Evolutionary conservation across 2,329 filamentous ascomycete genomes (phyloP).

Genomic region (Aspergillus sp.): DNA sequence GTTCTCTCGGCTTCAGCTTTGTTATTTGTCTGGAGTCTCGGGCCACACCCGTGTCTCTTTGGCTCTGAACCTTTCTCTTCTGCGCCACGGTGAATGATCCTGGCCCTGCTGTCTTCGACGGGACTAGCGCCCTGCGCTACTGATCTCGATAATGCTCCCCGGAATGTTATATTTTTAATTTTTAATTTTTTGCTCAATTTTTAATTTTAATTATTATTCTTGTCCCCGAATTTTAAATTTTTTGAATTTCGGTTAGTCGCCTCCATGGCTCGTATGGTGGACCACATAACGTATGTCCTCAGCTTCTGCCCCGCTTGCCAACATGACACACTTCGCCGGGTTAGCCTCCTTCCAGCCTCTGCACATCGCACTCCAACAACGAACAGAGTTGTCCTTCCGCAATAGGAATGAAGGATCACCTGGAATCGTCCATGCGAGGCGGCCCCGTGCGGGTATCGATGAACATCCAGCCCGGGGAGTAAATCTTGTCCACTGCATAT

Average conservation of each 20-base stretch:
- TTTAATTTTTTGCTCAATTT: neutral
- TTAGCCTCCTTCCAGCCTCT: slow-evolving; percentile 9
- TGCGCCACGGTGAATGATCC: too few species aligned
- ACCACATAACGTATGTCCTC: neutral
- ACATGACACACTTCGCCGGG: slow-evolving; percentile 8
- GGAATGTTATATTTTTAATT: slow-evolving; percentile 12
- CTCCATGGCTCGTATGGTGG: slow-evolving; percentile 1
- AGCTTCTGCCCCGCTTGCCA: slow-evolving; percentile 18
- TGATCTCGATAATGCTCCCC: slow-evolving; percentile 1
- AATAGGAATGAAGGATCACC: neutral
- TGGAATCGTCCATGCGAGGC: neutral
- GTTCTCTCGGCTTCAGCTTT: too few species aligned
- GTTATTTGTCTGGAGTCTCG: too few species aligned
- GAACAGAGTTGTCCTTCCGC: neutral
- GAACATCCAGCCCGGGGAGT: neutral
- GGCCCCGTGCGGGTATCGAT: neutral
- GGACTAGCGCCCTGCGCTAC: slow-evolving; percentile 7
- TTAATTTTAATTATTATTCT: slow-evolving; percentile 1
- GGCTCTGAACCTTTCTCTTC: too few species aligned
- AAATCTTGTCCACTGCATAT: neutral
- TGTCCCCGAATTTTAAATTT: neutral
- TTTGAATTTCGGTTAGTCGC: neutral
- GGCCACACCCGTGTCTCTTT: too few species aligned
- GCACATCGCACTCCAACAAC: neutral
- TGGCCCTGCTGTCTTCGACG: slow-evolving; percentile 2